Evolutionary conservation across 1,139 yeast genomes (phyloP).

Genomic region (Magnusiomyces fungicola): DNA sequence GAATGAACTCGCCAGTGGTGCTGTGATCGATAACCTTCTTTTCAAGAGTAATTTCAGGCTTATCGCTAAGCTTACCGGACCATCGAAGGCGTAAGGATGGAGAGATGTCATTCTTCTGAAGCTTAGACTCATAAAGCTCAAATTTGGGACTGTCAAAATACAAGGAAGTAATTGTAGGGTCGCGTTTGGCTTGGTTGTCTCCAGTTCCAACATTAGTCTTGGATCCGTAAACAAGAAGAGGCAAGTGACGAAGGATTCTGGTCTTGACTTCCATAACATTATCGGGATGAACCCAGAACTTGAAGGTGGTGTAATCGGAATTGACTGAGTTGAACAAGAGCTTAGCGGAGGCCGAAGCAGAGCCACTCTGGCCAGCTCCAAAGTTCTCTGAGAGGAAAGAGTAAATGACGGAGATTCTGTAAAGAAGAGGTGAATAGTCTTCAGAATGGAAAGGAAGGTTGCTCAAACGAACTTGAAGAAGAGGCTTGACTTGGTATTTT

Average conservation of each 20-base stretch:
- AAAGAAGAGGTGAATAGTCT: conserved; percentile 86
- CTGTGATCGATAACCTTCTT: conserved; percentile 60
- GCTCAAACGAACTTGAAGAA: conserved; percentile 78
- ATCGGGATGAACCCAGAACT: conserved; percentile 95
- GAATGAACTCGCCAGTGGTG: conserved; percentile 27
- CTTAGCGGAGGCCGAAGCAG: conserved; percentile 27
- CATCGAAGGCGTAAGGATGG: conserved; percentile 81
- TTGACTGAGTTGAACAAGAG: conserved; percentile 37
- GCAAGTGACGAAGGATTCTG: conserved; percentile 83
- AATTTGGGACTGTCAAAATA: conserved; percentile 82
- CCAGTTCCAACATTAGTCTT: conserved; percentile 34
- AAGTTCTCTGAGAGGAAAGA: conserved; percentile 68
- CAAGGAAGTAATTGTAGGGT: conserved; percentile 77
- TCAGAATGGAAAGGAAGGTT: conserved; percentile 89
- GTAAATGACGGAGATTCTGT: conserved; percentile 74
- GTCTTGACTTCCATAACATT: conserved; percentile 96
- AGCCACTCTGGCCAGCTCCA: conserved; percentile 15
- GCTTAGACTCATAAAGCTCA: conserved; percentile 78
- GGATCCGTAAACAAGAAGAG: conserved; percentile 68
- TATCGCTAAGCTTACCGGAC: conserved; percentile 75
- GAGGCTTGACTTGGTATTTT: conserved; percentile 77
- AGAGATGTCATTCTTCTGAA: conserved; percentile 62
- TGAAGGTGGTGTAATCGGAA: conserved; percentile 65
- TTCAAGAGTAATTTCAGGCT: conserved; percentile 74
- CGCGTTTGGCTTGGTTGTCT: conserved; percentile 39